These are phyloP conservation scores for Lachnellula arida DNA, from an alignment of 2,329 filamentous ascomycete genomes.

Conservation along the genomic window DNA sequence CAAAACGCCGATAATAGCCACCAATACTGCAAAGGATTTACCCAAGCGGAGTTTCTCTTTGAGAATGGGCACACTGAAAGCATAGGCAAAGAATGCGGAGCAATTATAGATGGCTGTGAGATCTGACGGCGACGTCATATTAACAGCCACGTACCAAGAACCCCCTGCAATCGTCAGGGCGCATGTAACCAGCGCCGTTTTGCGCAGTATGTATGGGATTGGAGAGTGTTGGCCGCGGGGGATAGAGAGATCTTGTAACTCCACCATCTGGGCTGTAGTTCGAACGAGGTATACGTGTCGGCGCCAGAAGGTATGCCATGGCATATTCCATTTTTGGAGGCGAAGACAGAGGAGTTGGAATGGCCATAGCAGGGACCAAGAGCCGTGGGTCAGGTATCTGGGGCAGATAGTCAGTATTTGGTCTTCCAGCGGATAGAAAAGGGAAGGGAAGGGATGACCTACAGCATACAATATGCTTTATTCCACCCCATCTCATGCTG, in stretches of 20 bases:
- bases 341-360: slow-evolving; percentile 75
- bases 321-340: slow-evolving; percentile 69
- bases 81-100: slow-evolving; percentile 97
- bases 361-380: slow-evolving; percentile 88
- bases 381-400: slow-evolving; percentile 86
- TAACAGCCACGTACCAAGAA: slow-evolving; percentile 94
- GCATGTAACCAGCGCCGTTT: slow-evolving; percentile 76
- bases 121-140: slow-evolving; percentile 87
- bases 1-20: slow-evolving; percentile 86
- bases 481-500: slow-evolving; percentile 90
- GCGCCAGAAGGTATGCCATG: slow-evolving; percentile 85
- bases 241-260: slow-evolving; percentile 69
- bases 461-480: slow-evolving; percentile 99
- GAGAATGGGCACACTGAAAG: slow-evolving; percentile 86
- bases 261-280: slow-evolving; percentile 77
- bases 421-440: neutral
- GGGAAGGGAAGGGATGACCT: slow-evolving; percentile 30
- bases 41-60: slow-evolving; percentile 77
- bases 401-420: slow-evolving; percentile 1
- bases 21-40: slow-evolving; percentile 79
- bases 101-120: slow-evolving; percentile 99
- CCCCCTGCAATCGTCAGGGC: slow-evolving; percentile 86
- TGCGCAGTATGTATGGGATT: slow-evolving; percentile 70
- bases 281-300: slow-evolving; percentile 59
- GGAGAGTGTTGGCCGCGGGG: slow-evolving; percentile 48